Conservation (phyloP, 768 basidiomycete species). For the Hericium erinaceus region DNA sequence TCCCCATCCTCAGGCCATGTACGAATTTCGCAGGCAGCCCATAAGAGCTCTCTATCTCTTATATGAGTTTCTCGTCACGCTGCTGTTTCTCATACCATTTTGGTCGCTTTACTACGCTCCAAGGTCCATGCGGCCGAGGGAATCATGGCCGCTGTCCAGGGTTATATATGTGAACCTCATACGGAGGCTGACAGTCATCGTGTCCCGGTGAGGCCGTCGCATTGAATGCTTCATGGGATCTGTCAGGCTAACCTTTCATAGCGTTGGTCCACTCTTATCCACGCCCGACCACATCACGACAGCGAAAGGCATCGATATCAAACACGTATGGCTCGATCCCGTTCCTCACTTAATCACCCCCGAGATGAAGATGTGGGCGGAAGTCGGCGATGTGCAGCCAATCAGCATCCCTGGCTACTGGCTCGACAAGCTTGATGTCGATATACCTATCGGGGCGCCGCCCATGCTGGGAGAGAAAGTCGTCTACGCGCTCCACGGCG, state of each 20-base stretch:
- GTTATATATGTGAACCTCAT: too few relatives aligned
- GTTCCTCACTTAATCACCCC: conserved; percentile 9
- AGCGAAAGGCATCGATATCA: conserved; percentile 5
- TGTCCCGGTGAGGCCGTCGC: background rate
- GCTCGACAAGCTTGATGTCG: conserved; percentile 3
- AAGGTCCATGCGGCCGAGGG: background rate
- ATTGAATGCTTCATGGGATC: background rate
- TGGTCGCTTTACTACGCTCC: conserved; percentile 4
- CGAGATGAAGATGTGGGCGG: conserved; percentile 7
- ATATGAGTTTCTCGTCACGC: conserved; percentile 1
- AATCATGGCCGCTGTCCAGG: background rate
- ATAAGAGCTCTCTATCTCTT: conserved; percentile 6
- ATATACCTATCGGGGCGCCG: conserved; percentile 19
- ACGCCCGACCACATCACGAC: conserved; percentile 8
- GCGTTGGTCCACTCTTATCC: conserved; percentile 4
- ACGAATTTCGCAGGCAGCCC: conserved; percentile 6
- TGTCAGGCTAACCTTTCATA: background rate
- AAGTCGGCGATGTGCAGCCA: conserved; percentile 1
- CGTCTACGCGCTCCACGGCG: conserved; percentile 56
- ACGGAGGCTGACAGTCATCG: conserved; percentile 1
- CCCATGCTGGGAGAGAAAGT: conserved; percentile 46
- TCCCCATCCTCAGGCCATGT: background rate
- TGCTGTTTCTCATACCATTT: conserved; percentile 6
- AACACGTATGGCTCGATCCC: conserved; percentile 13
- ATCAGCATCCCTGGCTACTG: conserved; percentile 11